Base-by-base conservation (phyloP, 2,329 filamentous ascomycete genomes). In the Polytolypa hystricis region DNA sequence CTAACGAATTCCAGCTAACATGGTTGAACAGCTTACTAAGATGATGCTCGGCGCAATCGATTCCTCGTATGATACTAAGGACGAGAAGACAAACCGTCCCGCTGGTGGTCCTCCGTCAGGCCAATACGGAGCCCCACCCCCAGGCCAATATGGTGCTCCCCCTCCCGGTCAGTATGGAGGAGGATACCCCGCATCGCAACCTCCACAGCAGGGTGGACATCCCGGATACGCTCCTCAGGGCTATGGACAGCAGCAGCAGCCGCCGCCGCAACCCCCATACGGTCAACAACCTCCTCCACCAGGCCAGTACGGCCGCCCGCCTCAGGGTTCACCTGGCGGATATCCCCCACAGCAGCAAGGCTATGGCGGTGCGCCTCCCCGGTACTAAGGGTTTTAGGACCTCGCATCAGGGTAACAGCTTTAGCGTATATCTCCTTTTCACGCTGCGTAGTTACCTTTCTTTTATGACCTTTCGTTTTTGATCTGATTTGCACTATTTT, bases 31-130 rank as follows among this genome's bases (percentile, higher is more conserved):
- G 64, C 66, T 77, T 48, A 67, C 77, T 44, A 81, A 81, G 57
- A 65, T 81, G 40, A 71, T 81, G 34, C 70, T 81, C 17, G 77
- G 77, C 42, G 71, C 75, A 25, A 78, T 81, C 50, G 77, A 81
- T 49, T 64, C 69, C 16, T 74, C 72, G 14, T 80, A 80, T 46
- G 76, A 80, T 45, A 69, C 66, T 47, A 76, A 79, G 54, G 76
- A 80, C 44, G 77, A 80, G 56, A 74, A 74, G 54, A 54, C 56
- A 4, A 61, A 61, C 43, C 55, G 55, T 16, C 41, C 55, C 21
- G 41, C 42, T 26, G 53, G 47, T 36, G 43, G 28, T 12, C 42
- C 48, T 12, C 53, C 49, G 19, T 55, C 57, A 37, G 58, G 60
- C 14, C 52, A 54, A 35, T 50, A 53, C 18, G 45, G 50, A 33